Evolutionary conservation across 192 early-diverging fungal genomes (phyloP).

Genomic region (Podila verticillata): DNA sequence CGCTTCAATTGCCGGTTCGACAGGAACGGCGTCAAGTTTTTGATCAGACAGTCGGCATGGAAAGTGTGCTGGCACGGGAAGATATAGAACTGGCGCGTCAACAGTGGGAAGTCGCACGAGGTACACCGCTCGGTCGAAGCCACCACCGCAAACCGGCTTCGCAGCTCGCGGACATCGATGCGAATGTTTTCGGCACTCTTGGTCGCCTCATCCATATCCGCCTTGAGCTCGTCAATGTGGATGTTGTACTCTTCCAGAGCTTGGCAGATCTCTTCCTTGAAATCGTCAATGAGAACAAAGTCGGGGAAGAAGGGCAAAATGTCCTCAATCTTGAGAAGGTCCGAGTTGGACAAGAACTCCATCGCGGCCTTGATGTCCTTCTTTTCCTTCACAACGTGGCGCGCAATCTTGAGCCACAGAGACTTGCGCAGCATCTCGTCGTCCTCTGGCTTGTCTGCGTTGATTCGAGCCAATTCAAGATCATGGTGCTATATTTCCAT

Average conservation of each 20-base stretch:
- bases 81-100: constrained; percentile 90
- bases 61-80: constrained; percentile 97
- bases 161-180: constrained; percentile 86
- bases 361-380: constrained; percentile 90
- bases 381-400: constrained; percentile 86
- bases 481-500: constrained; percentile 69
- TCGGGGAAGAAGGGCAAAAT: constrained; percentile 97
- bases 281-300: constrained; percentile 96
- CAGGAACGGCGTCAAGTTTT: constrained; percentile 38
- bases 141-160: constrained; percentile 78
- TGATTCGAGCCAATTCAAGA: constrained; percentile 89
- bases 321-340: constrained; percentile 93
- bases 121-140: constrained; percentile 81
- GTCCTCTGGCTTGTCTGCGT: constrained; percentile 93
- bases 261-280: constrained; percentile 93
- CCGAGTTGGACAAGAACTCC: constrained; percentile 80
- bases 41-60: constrained; percentile 92
- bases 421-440: constrained; percentile 83
- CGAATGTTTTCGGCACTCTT: constrained; percentile 92
- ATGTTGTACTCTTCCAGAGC: constrained; percentile 94
- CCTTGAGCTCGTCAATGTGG: constrained; percentile 87
- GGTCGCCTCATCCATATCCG: constrained; percentile 96
- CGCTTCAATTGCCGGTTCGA: constrained; percentile 55
- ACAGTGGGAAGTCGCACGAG: constrained; percentile 78
- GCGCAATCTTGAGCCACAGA: constrained; percentile 95